These are phyloP conservation scores for Colletotrichum liaoningense DNA, from an alignment of 2,329 filamentous ascomycete species.

Conservation along the genomic window DNA sequence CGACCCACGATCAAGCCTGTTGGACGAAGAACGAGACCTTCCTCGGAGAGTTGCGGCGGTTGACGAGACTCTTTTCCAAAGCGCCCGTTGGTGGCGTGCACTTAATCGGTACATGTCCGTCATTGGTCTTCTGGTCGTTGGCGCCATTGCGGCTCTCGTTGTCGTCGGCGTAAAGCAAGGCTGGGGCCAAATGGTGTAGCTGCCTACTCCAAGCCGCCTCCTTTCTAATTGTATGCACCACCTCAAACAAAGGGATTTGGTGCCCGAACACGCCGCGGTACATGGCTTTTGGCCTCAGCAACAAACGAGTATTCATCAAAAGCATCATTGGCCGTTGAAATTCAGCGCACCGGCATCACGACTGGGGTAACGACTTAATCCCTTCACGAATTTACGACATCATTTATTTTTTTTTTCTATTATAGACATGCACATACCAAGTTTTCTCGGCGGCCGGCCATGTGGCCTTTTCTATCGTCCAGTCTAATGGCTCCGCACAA, in stretches of 20 bases:
- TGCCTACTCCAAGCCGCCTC: too few relatives aligned
- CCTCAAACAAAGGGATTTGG: not conserved
- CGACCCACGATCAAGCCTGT: slow-evolving; percentile 52
- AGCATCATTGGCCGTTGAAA: not conserved
- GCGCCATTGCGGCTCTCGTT: slow-evolving; percentile 61
- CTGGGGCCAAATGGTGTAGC: slow-evolving; percentile 50
- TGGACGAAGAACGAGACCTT: slow-evolving; percentile 50
- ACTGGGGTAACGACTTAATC: slow-evolving; percentile 19
- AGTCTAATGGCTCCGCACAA: not conserved
- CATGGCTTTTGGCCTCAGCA: not conserved
- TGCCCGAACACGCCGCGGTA: not conserved
- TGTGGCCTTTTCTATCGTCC: not conserved
- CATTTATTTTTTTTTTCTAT: not conserved
- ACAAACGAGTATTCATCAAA: not conserved
- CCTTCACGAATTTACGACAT: slow-evolving; percentile 34
- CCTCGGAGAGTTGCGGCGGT: slow-evolving; percentile 47
- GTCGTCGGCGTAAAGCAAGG: slow-evolving; percentile 63
- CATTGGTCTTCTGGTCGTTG: slow-evolving; percentile 65
- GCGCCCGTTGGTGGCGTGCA: slow-evolving; percentile 69
- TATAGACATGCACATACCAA: slow-evolving; percentile 2
- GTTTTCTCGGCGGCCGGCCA: not conserved
- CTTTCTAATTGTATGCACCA: not conserved
- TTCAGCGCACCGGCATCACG: slow-evolving; percentile 25
- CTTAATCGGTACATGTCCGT: slow-evolving; percentile 70
- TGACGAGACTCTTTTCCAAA: slow-evolving; percentile 61